phyloP scores from a whole-genome alignment of 768 basidiomycete genomes.

The Xanthoconium purpureum region DNA sequence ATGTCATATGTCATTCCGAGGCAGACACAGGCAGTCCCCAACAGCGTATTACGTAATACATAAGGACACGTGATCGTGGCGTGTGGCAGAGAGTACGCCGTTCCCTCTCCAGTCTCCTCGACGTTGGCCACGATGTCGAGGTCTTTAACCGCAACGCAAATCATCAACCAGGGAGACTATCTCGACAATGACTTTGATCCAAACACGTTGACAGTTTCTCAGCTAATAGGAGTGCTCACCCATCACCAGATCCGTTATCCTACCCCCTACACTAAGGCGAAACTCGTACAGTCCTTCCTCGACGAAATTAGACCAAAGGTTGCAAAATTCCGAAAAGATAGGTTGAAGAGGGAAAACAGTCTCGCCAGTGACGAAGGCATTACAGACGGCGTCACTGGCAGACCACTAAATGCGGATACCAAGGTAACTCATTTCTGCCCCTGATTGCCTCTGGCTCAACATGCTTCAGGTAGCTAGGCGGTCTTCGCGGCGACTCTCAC shows the following conservation, averaged over 20 bases:
- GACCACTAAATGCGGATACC: constrained; percentile 48
- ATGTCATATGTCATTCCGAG: neutral
- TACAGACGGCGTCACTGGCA: constrained; percentile 78
- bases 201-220: constrained; percentile 69
- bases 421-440: constrained; percentile 38
- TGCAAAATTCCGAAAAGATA: constrained; percentile 58
- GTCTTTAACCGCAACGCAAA: constrained; percentile 66
- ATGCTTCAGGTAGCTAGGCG: constrained; percentile 37
- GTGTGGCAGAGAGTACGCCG: neutral
- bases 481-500: constrained; percentile 65
- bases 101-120: neutral
- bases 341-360: constrained; percentile 63
- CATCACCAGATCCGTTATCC: constrained; percentile 77
- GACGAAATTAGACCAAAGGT: constrained; percentile 66
- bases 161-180: constrained; percentile 74
- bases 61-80: constrained; percentile 21
- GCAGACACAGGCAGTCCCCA: too few relatives aligned
- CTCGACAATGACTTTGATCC: constrained; percentile 79
- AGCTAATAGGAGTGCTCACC: constrained; percentile 72
- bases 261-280: constrained; percentile 71
- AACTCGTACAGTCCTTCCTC: constrained; percentile 74
- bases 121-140: constrained; percentile 56
- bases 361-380: constrained; percentile 81
- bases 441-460: constrained; percentile 6
- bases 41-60: neutral